Conservation (phyloP, 192 early-diverging fungal genomes). For the Backusella liffmaniae region DNA sequence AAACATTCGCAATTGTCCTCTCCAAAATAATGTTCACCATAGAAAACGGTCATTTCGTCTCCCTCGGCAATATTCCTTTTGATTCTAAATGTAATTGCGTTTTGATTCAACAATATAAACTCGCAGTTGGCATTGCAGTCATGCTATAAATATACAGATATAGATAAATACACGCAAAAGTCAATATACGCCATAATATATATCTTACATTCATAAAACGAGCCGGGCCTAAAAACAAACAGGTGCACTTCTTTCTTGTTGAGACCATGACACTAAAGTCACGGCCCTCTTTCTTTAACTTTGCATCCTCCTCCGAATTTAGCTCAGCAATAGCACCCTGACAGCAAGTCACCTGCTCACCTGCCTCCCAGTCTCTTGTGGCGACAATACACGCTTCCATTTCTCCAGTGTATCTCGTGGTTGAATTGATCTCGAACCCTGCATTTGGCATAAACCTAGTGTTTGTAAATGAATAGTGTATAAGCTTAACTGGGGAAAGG, state of each 20-base stretch:
- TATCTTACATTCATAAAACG: conserved; percentile 60
- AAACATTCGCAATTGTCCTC: conserved; percentile 57
- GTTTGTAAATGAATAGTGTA: conserved; percentile 15
- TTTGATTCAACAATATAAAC: conserved; percentile 47
- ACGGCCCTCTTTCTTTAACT: conserved; percentile 43
- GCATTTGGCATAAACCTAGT: conserved; percentile 52
- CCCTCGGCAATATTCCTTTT: conserved; percentile 44
- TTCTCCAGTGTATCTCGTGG: conserved; percentile 46
- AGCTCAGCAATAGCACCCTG: conserved; percentile 51
- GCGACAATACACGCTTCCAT: conserved; percentile 57
- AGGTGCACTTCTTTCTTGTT: conserved; percentile 42
- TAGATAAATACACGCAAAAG: background rate
- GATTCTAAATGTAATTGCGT: conserved; percentile 56
- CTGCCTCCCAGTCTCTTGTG: conserved; percentile 44
- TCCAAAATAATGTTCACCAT: conserved; percentile 64
- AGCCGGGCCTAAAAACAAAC: conserved; percentile 60
- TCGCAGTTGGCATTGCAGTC: conserved; percentile 58
- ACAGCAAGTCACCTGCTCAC: conserved; percentile 50
- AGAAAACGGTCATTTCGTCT: conserved; percentile 61
- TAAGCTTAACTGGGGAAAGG: background rate
- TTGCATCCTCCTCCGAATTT: conserved; percentile 46
- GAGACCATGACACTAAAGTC: conserved; percentile 55
- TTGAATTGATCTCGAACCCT: conserved; percentile 56
- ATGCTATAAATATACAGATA: conserved; percentile 42
- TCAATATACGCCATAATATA: background rate